phyloP scores from a whole-genome alignment of 345 rosid genomes.

The Salix brachista region DNA sequence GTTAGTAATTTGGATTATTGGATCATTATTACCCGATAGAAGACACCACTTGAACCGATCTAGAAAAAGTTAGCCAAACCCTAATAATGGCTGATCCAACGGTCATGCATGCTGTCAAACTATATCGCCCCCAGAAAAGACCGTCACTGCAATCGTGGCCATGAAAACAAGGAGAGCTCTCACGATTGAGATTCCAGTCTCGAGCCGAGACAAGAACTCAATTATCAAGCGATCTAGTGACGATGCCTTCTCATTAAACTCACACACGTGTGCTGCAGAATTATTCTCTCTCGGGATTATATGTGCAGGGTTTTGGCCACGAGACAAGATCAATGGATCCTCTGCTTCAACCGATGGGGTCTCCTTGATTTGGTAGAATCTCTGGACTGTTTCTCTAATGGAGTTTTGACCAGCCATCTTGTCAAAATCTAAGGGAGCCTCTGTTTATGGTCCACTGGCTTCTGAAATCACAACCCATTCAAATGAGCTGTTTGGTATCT shows the following conservation, averaged over 20 bases:
- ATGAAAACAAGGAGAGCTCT: background rate
- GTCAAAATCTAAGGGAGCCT: background rate
- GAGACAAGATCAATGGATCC: background rate
- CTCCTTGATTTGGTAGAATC: background rate
- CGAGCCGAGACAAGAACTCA: background rate
- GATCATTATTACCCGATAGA: background rate
- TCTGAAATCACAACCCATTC: background rate
- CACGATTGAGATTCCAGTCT: background rate
- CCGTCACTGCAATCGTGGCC: background rate
- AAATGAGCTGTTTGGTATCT: background rate
- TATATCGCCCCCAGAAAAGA: background rate
- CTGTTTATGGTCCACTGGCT: background rate
- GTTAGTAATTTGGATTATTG: background rate
- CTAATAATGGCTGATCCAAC: background rate
- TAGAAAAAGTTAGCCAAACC: background rate
- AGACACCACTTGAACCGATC: background rate
- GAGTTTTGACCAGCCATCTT: background rate
- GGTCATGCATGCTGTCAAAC: background rate
- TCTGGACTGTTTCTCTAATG: background rate
- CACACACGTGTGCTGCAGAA: constrained; percentile 3
- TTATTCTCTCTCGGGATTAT: background rate
- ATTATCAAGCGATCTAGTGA: background rate
- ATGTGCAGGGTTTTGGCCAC: background rate
- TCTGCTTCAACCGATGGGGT: background rate
- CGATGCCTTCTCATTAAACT: background rate